Conservation (phyloP, 352 stramenopile genomes). For the Aphanomyces invadans region DNA sequence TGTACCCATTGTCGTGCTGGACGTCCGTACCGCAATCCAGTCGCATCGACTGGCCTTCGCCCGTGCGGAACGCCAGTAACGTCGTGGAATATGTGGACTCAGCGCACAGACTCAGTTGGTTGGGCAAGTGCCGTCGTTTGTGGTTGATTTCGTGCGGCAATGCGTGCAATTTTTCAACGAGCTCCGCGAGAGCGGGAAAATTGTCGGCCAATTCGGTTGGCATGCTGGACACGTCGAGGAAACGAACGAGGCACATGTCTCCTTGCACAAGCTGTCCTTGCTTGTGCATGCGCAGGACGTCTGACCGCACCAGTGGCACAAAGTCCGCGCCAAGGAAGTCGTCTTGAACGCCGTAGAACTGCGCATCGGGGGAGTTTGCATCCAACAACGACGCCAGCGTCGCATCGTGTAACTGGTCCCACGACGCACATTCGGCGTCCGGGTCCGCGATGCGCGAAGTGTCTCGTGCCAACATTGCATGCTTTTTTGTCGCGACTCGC, state of each 20-base stretch:
- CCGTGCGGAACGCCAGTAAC: conserved; percentile 37
- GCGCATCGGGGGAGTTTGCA: background rate
- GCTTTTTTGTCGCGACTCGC: conserved; percentile 74
- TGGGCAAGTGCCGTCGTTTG: conserved; percentile 31
- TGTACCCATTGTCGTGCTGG: conserved; percentile 63
- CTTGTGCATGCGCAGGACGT: conserved; percentile 55
- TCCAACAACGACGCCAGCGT: conserved; percentile 44
- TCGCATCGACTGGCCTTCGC: conserved; percentile 45
- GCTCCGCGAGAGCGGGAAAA: conserved; percentile 61
- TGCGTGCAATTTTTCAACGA: conserved; percentile 66
- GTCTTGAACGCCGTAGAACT: conserved; percentile 49
- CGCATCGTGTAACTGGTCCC: conserved; percentile 47
- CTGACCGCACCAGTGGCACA: conserved; percentile 47
- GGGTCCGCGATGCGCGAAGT: conserved; percentile 48
- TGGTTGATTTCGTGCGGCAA: conserved; percentile 78
- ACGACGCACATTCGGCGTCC: conserved; percentile 43
- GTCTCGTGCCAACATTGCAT: conserved; percentile 64
- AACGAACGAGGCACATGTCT: conserved; percentile 29
- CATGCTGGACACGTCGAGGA: conserved; percentile 30
- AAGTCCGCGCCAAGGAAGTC: conserved; percentile 78
- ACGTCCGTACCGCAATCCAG: conserved; percentile 59
- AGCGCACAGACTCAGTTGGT: conserved; percentile 41
- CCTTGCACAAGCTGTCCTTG: conserved; percentile 40
- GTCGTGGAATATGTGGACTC: conserved; percentile 60
- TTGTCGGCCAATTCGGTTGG: conserved; percentile 40